Base-by-base conservation (phyloP, 2,329 filamentous ascomycete species). In the Periconia sp. region DNA sequence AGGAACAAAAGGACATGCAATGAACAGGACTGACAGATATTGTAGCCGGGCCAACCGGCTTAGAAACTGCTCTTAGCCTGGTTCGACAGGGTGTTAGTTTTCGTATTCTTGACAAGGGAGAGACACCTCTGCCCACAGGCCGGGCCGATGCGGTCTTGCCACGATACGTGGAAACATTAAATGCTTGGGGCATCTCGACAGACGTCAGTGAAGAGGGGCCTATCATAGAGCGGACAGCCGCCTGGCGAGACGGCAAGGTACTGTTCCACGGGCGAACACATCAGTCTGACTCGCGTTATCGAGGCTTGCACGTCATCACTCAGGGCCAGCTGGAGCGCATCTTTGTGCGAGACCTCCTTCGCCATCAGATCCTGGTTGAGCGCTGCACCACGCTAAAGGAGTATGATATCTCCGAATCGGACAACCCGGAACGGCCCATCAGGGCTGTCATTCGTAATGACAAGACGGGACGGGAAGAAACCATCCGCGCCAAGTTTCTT, bases 291-390 rank as follows among this genome's bases (percentile, higher is more conserved):
- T 69, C 68, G 10, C 54, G 64, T 5, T 69, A 68, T 38, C 59
- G 62, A 17, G 67, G 69, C 10, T 32, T 69, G 4, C 63, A 70
- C 39, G 55, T 70, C 42, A 66, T 70, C 37, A 68, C 69, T 0
- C 68, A 73, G 33, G 61, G 67, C 2, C 69, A 70, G 40, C 35
- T 71, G 7, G 68, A 71, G 46, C 48, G 59, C 10, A 66, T 72
- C 23, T 72, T 62, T 36, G 56, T 72, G 16, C 58, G 69, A 5
- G 69, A 72, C 40, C 45, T 72, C 5, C 28, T 56, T 4, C 56
- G 69, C 1, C 67, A 72, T 35, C 47, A 59, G 25, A 46, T 51
- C 2, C 46, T 70, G 1, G 66, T 71, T 3, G 66, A 69, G 43
- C 57, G 66, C 3, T 46, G 50, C 46, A 52, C 38, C 1, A 50